Conservation (phyloP, 805 yeast species). For the Yamadazyma paraphyllophila region DNA sequence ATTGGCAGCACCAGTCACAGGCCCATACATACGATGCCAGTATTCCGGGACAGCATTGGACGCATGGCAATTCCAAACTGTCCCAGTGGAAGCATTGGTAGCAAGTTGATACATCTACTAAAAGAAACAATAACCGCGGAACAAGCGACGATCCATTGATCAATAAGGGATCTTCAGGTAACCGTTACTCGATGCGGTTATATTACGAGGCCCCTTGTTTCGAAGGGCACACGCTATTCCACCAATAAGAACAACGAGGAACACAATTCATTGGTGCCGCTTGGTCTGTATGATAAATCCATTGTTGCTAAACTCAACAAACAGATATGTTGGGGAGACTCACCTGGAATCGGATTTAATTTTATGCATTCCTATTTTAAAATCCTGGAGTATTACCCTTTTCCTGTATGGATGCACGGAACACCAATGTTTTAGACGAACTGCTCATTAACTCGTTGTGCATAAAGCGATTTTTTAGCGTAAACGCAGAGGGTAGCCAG, state of each 20-base stretch:
- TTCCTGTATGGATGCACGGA: not conserved
- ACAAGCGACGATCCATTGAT: not conserved
- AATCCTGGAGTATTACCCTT: too few species aligned
- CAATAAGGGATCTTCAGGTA: not conserved
- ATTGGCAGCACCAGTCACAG: too few species aligned
- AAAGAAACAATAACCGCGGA: not conserved
- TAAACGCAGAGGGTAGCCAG: not conserved
- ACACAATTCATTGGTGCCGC: not conserved
- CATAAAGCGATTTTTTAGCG: not conserved
- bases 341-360: constrained; percentile 1
- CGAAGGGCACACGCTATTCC: not conserved
- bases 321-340: not conserved
- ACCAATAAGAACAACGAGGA: not conserved
- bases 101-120: too few species aligned
- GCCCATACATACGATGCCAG: too few species aligned
- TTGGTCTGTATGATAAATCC: not conserved
- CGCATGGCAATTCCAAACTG: too few species aligned
- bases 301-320: constrained; percentile 1
- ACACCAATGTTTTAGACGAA: not conserved
- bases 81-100: too few species aligned
- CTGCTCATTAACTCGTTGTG: too few species aligned
- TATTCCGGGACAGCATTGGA: too few species aligned
- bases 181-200: not conserved
- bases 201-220: not conserved
- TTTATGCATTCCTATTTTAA: not conserved